Conservation (phyloP, 2,329 filamentous ascomycete genomes). For the Didymella segeticola region DNA sequence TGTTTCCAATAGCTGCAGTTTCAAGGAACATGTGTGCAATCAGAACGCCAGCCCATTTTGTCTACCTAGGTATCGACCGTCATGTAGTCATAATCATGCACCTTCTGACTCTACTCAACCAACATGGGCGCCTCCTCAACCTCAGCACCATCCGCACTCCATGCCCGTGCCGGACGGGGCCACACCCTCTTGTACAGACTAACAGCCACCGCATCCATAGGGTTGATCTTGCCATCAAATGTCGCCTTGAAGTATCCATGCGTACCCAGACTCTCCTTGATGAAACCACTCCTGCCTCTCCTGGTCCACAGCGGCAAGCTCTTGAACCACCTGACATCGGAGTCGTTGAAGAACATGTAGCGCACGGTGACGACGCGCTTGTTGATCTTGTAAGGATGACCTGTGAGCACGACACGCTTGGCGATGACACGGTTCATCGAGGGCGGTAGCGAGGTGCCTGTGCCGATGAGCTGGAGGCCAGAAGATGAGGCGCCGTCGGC, state of each 20-base stretch:
- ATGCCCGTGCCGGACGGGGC: constrained; percentile 69
- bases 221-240: constrained; percentile 95
- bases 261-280: constrained; percentile 94
- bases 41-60: constrained; percentile 23
- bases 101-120: constrained; percentile 2
- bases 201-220: constrained; percentile 90
- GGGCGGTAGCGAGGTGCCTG: constrained; percentile 84
- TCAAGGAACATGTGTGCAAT: neutral
- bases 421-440: constrained; percentile 79
- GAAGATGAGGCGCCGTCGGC: constrained; percentile 21
- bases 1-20: neutral
- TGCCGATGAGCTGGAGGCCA: constrained; percentile 76
- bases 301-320: constrained; percentile 93
- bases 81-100: constrained; percentile 24
- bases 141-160: constrained; percentile 36
- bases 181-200: constrained; percentile 66
- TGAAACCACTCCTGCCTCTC: constrained; percentile 83
- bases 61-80: constrained; percentile 28
- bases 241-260: constrained; percentile 99
- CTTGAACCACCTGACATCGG: constrained; percentile 98
- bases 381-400: constrained; percentile 98
- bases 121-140: constrained; percentile 7
- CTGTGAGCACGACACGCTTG: constrained; percentile 92
- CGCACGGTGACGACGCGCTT: constrained; percentile 95
- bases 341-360: constrained; percentile 99